Conservation (phyloP, 352 stramenopile genomes). For the Globisporangium perplexum region DNA sequence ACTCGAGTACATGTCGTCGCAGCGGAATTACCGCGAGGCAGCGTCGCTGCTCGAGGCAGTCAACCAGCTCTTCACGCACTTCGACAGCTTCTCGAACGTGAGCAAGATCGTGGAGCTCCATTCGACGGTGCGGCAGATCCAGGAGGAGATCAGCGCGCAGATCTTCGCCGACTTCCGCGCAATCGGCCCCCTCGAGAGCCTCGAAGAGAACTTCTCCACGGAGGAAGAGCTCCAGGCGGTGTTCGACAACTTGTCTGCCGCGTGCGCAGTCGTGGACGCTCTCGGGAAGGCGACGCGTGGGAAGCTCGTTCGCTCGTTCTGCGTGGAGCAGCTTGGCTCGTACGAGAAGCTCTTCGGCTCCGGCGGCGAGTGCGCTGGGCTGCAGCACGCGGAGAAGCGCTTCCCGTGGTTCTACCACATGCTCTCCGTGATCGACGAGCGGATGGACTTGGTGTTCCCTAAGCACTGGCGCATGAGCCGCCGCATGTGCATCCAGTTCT, state of each 20-base stretch:
- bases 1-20: slow-evolving; percentile 68
- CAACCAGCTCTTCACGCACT: slow-evolving; percentile 94
- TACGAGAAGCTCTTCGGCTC: slow-evolving; percentile 68
- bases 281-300: slow-evolving; percentile 61
- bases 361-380: slow-evolving; percentile 38
- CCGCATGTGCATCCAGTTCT: slow-evolving; percentile 91
- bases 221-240: slow-evolving; percentile 61
- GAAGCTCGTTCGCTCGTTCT: slow-evolving; percentile 71
- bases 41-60: slow-evolving; percentile 96
- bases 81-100: slow-evolving; percentile 92
- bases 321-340: slow-evolving; percentile 48
- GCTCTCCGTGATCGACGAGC: slow-evolving; percentile 55
- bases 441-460: slow-evolving; percentile 94
- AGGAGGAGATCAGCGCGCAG: slow-evolving; percentile 81
- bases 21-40: slow-evolving; percentile 92
- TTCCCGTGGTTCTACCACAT: slow-evolving; percentile 84
- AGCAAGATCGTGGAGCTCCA: slow-evolving; percentile 92
- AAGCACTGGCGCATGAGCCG: slow-evolving; percentile 94
- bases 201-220: slow-evolving; percentile 70
- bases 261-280: slow-evolving; percentile 62
- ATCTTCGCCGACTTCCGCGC: slow-evolving; percentile 91
- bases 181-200: slow-evolving; percentile 60
- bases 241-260: slow-evolving; percentile 60
- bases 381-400: slow-evolving; percentile 61
- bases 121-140: slow-evolving; percentile 87